These are phyloP conservation scores for Notholithocarpus densiflorus DNA, from an alignment of 306 rosid species.

Conservation along the genomic window DNA sequence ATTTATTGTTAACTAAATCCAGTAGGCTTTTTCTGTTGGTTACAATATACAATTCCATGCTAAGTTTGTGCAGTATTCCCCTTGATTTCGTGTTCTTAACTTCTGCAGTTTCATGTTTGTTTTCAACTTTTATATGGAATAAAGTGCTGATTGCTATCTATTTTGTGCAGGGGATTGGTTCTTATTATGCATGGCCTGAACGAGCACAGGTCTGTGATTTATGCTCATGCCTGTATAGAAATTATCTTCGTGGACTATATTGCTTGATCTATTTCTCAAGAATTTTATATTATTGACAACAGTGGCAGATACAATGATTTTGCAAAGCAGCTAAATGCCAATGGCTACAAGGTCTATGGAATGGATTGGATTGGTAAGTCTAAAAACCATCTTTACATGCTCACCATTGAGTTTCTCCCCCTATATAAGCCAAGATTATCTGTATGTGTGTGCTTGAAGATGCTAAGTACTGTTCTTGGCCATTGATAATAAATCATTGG, in stretches of 20 bases:
- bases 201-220: constrained; percentile 77
- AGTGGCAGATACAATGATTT: constrained; percentile 79
- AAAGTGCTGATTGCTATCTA: constrained; percentile 12
- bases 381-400: not conserved
- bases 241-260: constrained; percentile 5
- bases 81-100: not conserved
- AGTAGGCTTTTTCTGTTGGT: not conserved
- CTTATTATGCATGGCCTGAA: constrained; percentile 87
- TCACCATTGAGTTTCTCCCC: not conserved
- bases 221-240: not conserved
- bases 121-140: not conserved
- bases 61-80: not conserved
- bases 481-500: not conserved
- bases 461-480: not conserved
- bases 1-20: not conserved
- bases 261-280: constrained; percentile 11
- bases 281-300: constrained; percentile 22
- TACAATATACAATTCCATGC: not conserved
- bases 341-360: constrained; percentile 83
- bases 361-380: constrained; percentile 98
- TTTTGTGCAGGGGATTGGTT: constrained; percentile 76
- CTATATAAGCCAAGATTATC: not conserved
- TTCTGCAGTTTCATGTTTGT: not conserved
- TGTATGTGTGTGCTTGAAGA: not conserved
- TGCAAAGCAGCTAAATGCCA: constrained; percentile 78